These are phyloP conservation scores for Noccaea caerulescens DNA, from an alignment of 345 rosid genomes.

Conservation along the genomic window DNA sequence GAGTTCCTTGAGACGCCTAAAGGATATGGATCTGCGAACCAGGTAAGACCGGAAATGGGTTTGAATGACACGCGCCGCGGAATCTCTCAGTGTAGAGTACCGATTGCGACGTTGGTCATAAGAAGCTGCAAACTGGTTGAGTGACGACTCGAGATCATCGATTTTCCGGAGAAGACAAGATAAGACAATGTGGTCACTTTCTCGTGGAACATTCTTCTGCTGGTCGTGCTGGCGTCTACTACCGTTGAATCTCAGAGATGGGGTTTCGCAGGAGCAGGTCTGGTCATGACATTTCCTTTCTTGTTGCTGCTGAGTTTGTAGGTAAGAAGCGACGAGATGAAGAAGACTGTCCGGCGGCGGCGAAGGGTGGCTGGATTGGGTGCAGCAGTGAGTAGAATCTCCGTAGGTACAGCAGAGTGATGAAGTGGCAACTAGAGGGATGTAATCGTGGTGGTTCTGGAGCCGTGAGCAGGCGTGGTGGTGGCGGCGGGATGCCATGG, in stretches of 20 bases:
- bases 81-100: conserved; percentile 54
- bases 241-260: conserved; percentile 10
- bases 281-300: conserved; percentile 36
- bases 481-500: conserved; percentile 62
- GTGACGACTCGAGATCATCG: conserved; percentile 57
- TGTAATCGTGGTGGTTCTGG: conserved; percentile 36
- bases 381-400: conserved; percentile 41
- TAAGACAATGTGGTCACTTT: conserved; percentile 39
- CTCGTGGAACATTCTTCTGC: conserved; percentile 33
- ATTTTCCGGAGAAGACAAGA: conserved; percentile 63
- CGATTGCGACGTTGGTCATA: conserved; percentile 31
- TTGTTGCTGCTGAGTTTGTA: conserved; percentile 50
- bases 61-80: conserved; percentile 85
- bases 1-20: conserved; percentile 77
- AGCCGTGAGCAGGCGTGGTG: conserved; percentile 40
- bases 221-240: conserved; percentile 17
- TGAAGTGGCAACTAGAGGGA: conserved; percentile 32
- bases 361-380: conserved; percentile 33
- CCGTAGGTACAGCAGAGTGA: conserved; percentile 43
- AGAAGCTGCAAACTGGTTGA: conserved; percentile 44
- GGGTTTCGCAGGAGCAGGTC: conserved; percentile 28
- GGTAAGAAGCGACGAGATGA: conserved; percentile 56
- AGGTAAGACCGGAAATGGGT: conserved; percentile 77
- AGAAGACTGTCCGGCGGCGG: conserved; percentile 54
- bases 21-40: conserved; percentile 75